These are phyloP conservation scores for Phytophthora podocarpi DNA, from an alignment of 352 stramenopile species.

Conservation along the genomic window DNA sequence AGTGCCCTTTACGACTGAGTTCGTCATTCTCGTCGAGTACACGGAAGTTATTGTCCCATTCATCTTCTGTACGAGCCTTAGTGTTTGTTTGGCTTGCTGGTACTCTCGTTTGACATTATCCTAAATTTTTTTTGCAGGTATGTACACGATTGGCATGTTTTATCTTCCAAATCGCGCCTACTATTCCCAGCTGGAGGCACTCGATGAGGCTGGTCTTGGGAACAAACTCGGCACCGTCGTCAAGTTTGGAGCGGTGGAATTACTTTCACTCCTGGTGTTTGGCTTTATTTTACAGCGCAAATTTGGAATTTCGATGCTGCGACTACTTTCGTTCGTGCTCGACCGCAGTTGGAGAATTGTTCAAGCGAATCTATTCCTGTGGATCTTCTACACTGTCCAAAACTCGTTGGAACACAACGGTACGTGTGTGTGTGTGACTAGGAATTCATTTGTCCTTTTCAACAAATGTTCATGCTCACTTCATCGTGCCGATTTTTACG, in stretches of 20 bases:
- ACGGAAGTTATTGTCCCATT: constrained; percentile 11
- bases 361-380: constrained; percentile 9
- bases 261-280: background rate
- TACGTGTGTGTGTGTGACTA: background rate
- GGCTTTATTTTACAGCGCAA: constrained; percentile 1
- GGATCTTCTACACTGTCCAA: constrained; percentile 16
- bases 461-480: too few relatives aligned
- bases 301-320: constrained; percentile 3
- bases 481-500: background rate
- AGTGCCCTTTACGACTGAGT: constrained; percentile 4
- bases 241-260: background rate
- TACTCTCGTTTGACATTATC: too few relatives aligned
- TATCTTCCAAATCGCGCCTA: constrained; percentile 1
- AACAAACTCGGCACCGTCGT: background rate
- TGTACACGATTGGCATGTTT: constrained; percentile 2
- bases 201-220: background rate
- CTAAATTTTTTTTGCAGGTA: too few relatives aligned
- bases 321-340: constrained; percentile 1
- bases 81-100: too few relatives aligned
- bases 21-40: constrained; percentile 11
- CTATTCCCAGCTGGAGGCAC: background rate
- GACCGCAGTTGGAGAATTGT: constrained; percentile 8
- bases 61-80: constrained; percentile 6
- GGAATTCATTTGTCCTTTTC: background rate
- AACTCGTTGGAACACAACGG: constrained; percentile 11